Percentiles rank a stretch among this genome's conserved stretches.
These are phyloP conservation scores for Solanum dulcamara DNA, from an alignment of 257 asterid species.

Conservation along the genomic window DNA sequence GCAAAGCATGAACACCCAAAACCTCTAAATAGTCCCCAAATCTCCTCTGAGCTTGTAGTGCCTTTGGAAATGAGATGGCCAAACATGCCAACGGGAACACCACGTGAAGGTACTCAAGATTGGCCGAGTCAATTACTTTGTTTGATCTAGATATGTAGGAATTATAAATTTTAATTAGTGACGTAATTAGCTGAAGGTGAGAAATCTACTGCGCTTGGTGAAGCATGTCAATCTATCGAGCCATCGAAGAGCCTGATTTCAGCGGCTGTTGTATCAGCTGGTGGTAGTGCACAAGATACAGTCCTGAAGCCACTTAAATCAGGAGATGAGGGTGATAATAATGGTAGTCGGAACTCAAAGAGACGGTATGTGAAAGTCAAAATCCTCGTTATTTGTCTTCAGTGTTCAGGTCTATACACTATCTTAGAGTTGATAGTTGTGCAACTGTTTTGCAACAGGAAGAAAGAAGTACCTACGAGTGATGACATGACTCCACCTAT, in stretches of 20 bases:
- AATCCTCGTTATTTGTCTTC: conserved; percentile 4
- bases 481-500: conserved; percentile 32
- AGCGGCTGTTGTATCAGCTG: conserved; percentile 17
- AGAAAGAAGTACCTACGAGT: conserved; percentile 21
- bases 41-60: conserved; percentile 11
- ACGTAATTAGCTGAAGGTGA: conserved; percentile 31
- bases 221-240: conserved; percentile 21
- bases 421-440: neutral
- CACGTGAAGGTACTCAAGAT: conserved; percentile 31
- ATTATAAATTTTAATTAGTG: conserved; percentile 3
- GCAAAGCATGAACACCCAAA: conserved; percentile 66
- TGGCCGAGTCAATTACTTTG: neutral
- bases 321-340: conserved; percentile 26
- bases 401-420: neutral
- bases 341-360: conserved; percentile 34
- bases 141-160: neutral
- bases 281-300: conserved; percentile 20
- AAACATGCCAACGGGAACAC: conserved; percentile 14
- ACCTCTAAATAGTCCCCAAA: conserved; percentile 44
- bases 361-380: conserved; percentile 47
- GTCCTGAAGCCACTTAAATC: conserved; percentile 15
- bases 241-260: conserved; percentile 18
- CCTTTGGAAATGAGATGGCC: conserved; percentile 23
- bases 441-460: conserved; percentile 43
- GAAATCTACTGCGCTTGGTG: conserved; percentile 11